Conservation (phyloP, 1,284 basidiomycete species). For the Cystobasidiaceae sp. region DNA sequence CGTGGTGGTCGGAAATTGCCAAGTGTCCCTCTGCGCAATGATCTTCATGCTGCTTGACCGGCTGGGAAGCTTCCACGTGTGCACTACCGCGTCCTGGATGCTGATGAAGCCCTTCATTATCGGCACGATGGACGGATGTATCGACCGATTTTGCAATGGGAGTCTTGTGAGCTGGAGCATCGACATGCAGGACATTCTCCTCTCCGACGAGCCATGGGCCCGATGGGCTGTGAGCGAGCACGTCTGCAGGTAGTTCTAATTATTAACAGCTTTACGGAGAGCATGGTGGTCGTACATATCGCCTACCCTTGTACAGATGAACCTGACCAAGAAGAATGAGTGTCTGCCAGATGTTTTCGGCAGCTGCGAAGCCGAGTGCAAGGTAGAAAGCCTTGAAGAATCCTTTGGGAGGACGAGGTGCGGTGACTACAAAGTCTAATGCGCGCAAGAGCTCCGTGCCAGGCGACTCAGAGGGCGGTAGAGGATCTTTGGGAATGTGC, state of each 20-base stretch:
- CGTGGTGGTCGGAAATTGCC: too few species aligned
- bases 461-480: background rate
- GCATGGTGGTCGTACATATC: background rate
- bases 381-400: slow-evolving; percentile 29
- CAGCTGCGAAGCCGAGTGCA: slow-evolving; percentile 25
- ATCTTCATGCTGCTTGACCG: too few species aligned
- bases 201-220: slow-evolving; percentile 25
- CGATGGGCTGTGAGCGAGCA: background rate
- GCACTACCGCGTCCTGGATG: background rate
- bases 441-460: background rate
- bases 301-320: slow-evolving; percentile 16
- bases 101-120: background rate
- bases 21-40: too few species aligned
- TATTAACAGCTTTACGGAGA: too few species aligned
- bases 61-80: background rate
- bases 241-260: background rate
- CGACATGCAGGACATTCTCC: slow-evolving; percentile 9
- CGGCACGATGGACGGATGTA: too few species aligned
- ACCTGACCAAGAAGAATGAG: slow-evolving; percentile 15
- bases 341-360: slow-evolving; percentile 24
- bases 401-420: slow-evolving; percentile 21
- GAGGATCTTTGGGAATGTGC: background rate
- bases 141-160: background rate
- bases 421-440: background rate
- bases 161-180: background rate